Percentiles rank a stretch among this genome's conserved stretches.
phyloP scores from a whole-genome alignment of 768 basidiomycete species.

The Clavaria fumosa region DNA sequence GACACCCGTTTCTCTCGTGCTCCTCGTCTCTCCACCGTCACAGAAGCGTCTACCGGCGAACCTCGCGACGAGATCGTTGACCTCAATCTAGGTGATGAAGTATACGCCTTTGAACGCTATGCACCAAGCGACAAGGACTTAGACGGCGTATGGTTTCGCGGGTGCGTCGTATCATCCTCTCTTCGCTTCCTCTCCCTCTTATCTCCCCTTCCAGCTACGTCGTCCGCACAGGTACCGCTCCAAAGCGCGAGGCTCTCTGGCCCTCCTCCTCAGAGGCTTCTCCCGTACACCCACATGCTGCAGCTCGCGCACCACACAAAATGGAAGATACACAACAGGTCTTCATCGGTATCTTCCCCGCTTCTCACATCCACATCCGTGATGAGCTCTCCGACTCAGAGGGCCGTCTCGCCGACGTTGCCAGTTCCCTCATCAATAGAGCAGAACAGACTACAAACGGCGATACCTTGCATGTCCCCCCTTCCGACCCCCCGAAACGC shows the following conservation, averaged over 20 bases:
- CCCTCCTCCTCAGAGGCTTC: conserved; percentile 47
- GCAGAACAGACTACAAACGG: conserved; percentile 17
- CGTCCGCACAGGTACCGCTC: conserved; percentile 64
- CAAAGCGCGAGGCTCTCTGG: conserved; percentile 44
- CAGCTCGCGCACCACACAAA: conserved; percentile 37
- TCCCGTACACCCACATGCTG: too few relatives aligned
- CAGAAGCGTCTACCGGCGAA: conserved; percentile 49
- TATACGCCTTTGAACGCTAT: conserved; percentile 94
- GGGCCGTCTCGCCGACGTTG: conserved; percentile 66
- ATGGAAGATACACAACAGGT: conserved; percentile 74
- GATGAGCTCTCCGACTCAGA: conserved; percentile 82
- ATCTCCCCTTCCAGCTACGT: conserved; percentile 45
- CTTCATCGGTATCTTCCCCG: conserved; percentile 89
- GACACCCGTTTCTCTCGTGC: conserved; percentile 49
- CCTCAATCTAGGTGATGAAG: conserved; percentile 89
- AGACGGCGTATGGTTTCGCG: conserved; percentile 84
- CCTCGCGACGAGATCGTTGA: conserved; percentile 69
- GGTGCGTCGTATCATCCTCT: conserved; percentile 37
- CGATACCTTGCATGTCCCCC: not conserved
- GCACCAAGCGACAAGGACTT: conserved; percentile 55
- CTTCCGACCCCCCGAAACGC: not conserved
- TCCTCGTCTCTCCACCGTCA: conserved; percentile 44
- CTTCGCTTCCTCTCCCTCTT: conserved; percentile 5
- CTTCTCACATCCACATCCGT: conserved; percentile 73
- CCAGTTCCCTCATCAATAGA: conserved; percentile 32